Base-by-base conservation (phyloP, 73 alveolate genomes). In the Paramecium caudatum region DNA sequence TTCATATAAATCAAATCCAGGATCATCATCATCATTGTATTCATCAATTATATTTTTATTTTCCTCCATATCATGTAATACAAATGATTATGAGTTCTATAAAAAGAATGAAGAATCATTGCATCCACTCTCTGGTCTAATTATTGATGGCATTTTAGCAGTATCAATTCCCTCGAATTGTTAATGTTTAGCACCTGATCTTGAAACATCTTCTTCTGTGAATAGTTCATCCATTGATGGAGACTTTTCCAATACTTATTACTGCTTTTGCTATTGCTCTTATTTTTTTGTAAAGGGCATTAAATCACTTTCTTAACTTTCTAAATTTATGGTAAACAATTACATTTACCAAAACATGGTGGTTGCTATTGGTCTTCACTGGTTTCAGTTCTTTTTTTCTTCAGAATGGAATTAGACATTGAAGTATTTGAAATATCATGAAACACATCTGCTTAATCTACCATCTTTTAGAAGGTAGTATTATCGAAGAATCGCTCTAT, bases 1-100 rank as follows among this genome's bases (percentile, higher is more conserved):
- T 74, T 95, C 99, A 91, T 93, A 96, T 36, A 94, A 91, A 65
- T 96, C 99, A 81, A 96, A 98, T 25, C 99, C 99, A 5, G 99
- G 98, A 81, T 98, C 99, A 69, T 98, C 99, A 93, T 98, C 99
- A 84, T 98, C 98, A 16, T 82, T 94, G 86, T 98, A 98, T 90
- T 97, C 99, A 85, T 97, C 99, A 13, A 91, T 93, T 48, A 90
- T 55, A 63, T 91, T 94, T 93, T 95, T 68, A 88, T 95, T 91
- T 70, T 95, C 96, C 63, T 94, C 91, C 91, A 48, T 30, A 41
- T 45, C 93, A 61, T 61, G 86, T 16, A 62, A 33, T 41, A 81
- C 83, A 43, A 91, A 90, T 41, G 91, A 74, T 27, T 91, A 78
- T 5, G 94, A 74, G 47, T 93, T 90, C 30, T 91, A 78, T 13